These are phyloP conservation scores for Ceriops zippeliana DNA, from an alignment of 345 rosid genomes.

Conservation along the genomic window DNA sequence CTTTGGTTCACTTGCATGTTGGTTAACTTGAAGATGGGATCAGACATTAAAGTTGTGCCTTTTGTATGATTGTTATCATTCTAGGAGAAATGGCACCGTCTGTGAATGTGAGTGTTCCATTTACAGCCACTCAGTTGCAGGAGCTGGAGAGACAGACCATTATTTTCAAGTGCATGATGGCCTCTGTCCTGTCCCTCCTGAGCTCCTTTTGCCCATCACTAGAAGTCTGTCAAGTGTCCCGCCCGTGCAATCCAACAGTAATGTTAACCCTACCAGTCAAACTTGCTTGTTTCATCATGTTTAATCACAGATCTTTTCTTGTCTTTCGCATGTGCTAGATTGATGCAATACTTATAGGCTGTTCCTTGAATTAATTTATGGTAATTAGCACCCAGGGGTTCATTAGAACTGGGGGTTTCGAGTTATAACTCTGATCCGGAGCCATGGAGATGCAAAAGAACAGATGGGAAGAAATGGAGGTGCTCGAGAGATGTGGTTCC, in stretches of 20 bases:
- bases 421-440: slow-evolving; percentile 38
- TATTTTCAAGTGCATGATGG: slow-evolving; percentile 80
- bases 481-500: slow-evolving; percentile 71
- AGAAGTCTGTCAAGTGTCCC: slow-evolving; percentile 29
- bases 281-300: neutral
- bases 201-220: slow-evolving; percentile 46
- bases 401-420: slow-evolving; percentile 20
- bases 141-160: slow-evolving; percentile 87
- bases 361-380: neutral
- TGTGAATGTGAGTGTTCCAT: slow-evolving; percentile 38
- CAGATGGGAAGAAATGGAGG: slow-evolving; percentile 83
- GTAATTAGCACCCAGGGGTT: slow-evolving; percentile 7
- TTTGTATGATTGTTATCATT: slow-evolving; percentile 4
- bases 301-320: neutral
- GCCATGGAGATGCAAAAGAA: slow-evolving; percentile 76
- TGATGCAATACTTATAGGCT: neutral
- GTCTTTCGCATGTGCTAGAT: neutral
- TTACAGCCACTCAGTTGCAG: slow-evolving; percentile 69
- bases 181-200: slow-evolving; percentile 76
- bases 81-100: slow-evolving; percentile 48
- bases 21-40: neutral
- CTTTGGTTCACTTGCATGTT: neutral
- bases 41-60: neutral
- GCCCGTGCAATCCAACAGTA: slow-evolving; percentile 24
- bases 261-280: neutral